Evolutionary conservation across 805 yeast species (phyloP).

Genomic region (Wickerhamiella galacta): DNA sequence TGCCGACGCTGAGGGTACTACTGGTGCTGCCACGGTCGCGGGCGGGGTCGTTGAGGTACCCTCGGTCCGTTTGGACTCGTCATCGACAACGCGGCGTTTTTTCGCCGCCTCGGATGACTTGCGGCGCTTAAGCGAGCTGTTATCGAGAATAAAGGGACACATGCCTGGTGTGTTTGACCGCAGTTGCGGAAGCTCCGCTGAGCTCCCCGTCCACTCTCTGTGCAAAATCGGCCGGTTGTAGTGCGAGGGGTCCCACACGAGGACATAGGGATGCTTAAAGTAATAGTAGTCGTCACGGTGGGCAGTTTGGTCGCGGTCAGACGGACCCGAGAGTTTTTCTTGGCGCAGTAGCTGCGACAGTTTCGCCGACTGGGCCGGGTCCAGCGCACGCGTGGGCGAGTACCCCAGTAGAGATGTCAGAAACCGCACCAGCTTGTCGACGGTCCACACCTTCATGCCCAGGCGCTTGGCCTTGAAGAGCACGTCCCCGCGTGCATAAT

Average conservation of each 20-base stretch:
- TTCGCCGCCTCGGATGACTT: not conserved
- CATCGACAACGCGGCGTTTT: conserved; percentile 2
- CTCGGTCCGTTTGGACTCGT: conserved; percentile 1
- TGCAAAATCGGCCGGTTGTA: conserved; percentile 63
- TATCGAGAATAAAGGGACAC: conserved; percentile 51
- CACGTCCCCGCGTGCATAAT: conserved; percentile 39
- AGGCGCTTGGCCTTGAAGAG: conserved; percentile 43
- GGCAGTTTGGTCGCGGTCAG: conserved; percentile 77
- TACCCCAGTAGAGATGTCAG: conserved; percentile 25
- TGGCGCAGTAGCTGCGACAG: conserved; percentile 55
- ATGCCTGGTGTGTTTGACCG: conserved; percentile 52
- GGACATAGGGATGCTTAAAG: conserved; percentile 57
- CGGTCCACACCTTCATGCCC: conserved; percentile 72
- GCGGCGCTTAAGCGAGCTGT: conserved; percentile 2
- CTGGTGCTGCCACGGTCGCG: conserved; percentile 14
- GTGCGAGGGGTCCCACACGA: conserved; percentile 67
- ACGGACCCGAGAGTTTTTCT: conserved; percentile 66
- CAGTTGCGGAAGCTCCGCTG: conserved; percentile 47
- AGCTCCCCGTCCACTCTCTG: conserved; percentile 56
- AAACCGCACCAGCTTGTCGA: conserved; percentile 70
- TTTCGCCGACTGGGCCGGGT: conserved; percentile 6
- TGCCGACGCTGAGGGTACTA: not conserved
- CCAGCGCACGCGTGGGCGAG: conserved; percentile 2
- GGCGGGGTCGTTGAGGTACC: conserved; percentile 12
- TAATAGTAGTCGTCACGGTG: conserved; percentile 71